Evolutionary conservation across 345 rosid species (phyloP).

Genomic region (Ceriops zippeliana): DNA sequence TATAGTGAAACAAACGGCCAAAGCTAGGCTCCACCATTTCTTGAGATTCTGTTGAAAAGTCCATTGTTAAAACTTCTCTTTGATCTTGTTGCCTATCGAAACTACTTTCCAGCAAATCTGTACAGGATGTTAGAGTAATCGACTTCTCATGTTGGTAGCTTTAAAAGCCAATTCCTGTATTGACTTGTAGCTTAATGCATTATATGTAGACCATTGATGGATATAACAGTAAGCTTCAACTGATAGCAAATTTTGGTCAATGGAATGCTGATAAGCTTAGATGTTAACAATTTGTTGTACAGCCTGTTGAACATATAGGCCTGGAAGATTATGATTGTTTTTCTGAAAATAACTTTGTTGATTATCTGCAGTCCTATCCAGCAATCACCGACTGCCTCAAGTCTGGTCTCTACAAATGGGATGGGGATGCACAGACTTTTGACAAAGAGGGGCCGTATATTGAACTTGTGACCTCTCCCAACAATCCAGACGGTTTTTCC

Average conservation of each 20-base stretch:
- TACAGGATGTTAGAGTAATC: no score
- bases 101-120: no score
- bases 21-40: not conserved
- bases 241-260: not conserved
- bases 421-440: slow-evolving; percentile 66
- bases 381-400: slow-evolving; percentile 68
- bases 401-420: slow-evolving; percentile 78
- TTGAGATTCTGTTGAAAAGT: no score
- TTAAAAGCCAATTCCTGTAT: not conserved
- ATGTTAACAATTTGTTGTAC: not conserved
- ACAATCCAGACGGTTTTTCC: slow-evolving; percentile 80
- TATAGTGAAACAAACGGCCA: not conserved
- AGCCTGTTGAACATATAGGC: not conserved
- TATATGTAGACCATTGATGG: not conserved
- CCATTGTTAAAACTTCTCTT: no score
- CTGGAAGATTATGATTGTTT: not conserved
- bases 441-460: slow-evolving; percentile 59
- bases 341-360: slow-evolving; percentile 10
- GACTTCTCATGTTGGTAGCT: no score
- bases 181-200: not conserved
- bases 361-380: slow-evolving; percentile 66
- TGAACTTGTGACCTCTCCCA: slow-evolving; percentile 91
- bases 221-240: not conserved
- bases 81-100: no score
- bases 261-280: not conserved